Evolutionary conservation across 495 filamentous ascomycete genomes (phyloP).

Genomic region (Jackrogersella multiformis): DNA sequence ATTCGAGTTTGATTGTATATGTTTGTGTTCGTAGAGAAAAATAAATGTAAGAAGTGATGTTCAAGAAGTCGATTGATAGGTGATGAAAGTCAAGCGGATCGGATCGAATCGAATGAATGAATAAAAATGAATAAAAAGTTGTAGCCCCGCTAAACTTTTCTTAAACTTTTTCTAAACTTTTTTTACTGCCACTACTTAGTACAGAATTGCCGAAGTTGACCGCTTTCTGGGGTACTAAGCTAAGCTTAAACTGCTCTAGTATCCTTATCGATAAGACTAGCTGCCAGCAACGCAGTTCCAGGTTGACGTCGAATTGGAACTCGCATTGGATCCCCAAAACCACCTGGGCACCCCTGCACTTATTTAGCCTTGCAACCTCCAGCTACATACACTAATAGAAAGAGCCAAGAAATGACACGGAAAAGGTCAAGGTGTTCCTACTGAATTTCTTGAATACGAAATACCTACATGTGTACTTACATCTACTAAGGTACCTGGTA

Average conservation of each 20-base stretch:
- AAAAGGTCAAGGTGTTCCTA: constrained; percentile 11
- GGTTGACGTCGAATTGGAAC: not conserved
- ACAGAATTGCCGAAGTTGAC: constrained; percentile 31
- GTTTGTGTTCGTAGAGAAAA: not conserved
- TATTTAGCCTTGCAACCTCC: constrained; percentile 4
- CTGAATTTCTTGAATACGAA: constrained; percentile 28
- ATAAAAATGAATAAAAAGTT: constrained; percentile 20
- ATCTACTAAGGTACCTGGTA: not conserved
- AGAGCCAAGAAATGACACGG: constrained; percentile 30
- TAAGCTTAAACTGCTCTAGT: constrained; percentile 2
- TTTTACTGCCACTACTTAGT: not conserved
- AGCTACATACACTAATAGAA: too few species aligned
- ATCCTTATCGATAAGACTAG: constrained; percentile 23
- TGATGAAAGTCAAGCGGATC: not conserved
- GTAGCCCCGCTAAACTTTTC: constrained; percentile 50
- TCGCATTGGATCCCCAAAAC: too few species aligned
- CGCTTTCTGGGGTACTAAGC: constrained; percentile 19
- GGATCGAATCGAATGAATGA: constrained; percentile 26
- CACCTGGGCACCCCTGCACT: constrained; percentile 7
- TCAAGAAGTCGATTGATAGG: not conserved
- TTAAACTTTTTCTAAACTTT: too few species aligned
- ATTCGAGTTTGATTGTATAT: not conserved
- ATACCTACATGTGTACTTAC: too few species aligned
- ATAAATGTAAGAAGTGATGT: not conserved
- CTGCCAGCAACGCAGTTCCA: not conserved